Evolutionary conservation across 352 stramenopile species (phyloP), one percentile per base, ranked within the genome.

Genomic region (Globisporangium nodosum): DNA sequence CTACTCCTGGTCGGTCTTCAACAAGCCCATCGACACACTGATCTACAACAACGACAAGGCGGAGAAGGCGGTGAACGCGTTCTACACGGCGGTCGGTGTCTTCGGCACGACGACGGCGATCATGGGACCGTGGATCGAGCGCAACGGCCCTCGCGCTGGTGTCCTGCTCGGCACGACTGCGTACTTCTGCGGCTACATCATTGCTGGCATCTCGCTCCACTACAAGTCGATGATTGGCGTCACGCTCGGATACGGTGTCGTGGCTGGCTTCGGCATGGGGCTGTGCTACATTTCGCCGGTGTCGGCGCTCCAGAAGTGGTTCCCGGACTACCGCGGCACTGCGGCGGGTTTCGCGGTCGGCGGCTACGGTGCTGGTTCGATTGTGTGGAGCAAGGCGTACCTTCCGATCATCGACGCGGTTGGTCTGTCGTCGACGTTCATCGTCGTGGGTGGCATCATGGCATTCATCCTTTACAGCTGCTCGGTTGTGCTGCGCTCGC

Each of bases 231-330:
- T 89, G 12, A 63, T 61, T 5, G 59, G 74, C 9, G 64, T 88
- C 3, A 87, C 85, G 69, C 57, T 91, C 45, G 80, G 81, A 31
- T 91, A 91, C 61, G 81, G 81, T 13, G 27, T 91, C 20, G 73
- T 87, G 42, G 67, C 56, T 21, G 81, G 75, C 54, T 85, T 87
- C n/a, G 81, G 81, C 49, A 78, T 76, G 33, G 81, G 81, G 8
- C 51, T 91, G 21, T 87, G 78, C 74, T 90, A 89, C 68, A 87
- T 91, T 53, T 88, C 78, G 4, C 81, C 81, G 3, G 81, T 91
- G 11, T 86, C 74, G n/a, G 69, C 78, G 16, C 63, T 91, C 6
- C 79, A 89, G 61, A 87, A 89, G 49, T 91, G 81, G 81, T 91
- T 91, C 63, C 81, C 81, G 9, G 81, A 91, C 61, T 84, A 87